Evolutionary conservation across 768 basidiomycete species (phyloP), one percentile per base, ranked within the genome.

Genomic region (Tephrocybe sp.): DNA sequence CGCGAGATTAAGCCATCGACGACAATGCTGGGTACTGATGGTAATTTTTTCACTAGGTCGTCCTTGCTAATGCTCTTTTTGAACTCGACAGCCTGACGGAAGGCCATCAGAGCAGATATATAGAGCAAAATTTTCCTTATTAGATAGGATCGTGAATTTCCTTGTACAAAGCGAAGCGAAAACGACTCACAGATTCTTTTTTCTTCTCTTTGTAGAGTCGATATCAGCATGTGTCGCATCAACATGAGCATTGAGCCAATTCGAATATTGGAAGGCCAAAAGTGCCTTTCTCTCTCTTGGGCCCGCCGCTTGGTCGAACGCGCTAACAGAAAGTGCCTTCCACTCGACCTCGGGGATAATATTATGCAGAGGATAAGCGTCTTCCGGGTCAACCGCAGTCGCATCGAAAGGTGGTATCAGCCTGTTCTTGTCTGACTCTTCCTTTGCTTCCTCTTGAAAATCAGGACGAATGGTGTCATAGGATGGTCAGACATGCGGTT

Each of bases 311-410:
- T 75, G 66, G 41, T 84, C 74, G 42, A 94, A 73, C 2, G 75
- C 65, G 22, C 72, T 66, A 31, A 83, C 58, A 13, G 81, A 76
- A 18, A 97, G 71, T 1, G 84, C 75, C 50, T 86, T 83, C 78
- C 88, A 86, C 66, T 97, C 94, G 10, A 76, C 75, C 48, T 88
- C 83, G 0, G 91, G 82, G 30, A 97, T 85, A 61, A 98, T 79
- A 34, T 78, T 75, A 60, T 88, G 82, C 42, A 90, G 63, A 10
- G 82, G 75, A 61, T 92, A 93, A 15, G 86, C 70, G 44, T 92
- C 84, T n/a, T 79, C 76, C 1, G 89, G 84, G 13, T 83, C 77
- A 29, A 70, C 69, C 0, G 95, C 91, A 19, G 75, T 68, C 11
- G 75, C 64, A 55, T 90, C 78, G 61, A 86, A 87, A 1, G 79